Percentiles rank a stretch among this genome's conserved stretches.
Conservation (phyloP, 2,329 filamentous ascomycete species). For the Cercospora berteroae region DNA sequence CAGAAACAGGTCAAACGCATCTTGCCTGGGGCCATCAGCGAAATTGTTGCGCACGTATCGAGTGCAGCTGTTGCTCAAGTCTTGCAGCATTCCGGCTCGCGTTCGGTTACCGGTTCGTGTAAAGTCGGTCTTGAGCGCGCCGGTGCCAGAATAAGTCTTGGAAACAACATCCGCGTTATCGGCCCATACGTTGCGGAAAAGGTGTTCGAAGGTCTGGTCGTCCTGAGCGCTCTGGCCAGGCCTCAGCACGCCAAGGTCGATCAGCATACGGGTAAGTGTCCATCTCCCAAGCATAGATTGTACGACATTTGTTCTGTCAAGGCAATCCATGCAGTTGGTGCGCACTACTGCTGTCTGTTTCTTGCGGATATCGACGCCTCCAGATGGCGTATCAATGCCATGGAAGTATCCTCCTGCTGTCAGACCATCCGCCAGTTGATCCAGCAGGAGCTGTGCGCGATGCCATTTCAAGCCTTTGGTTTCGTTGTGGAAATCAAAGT, state of each 20-base stretch:
- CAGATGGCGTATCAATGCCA: constrained; percentile 79
- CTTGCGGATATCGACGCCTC: constrained; percentile 74
- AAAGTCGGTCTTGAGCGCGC: constrained; percentile 96
- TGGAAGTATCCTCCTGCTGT: constrained; percentile 86
- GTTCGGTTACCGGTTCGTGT: constrained; percentile 91
- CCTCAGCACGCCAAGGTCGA: constrained; percentile 75
- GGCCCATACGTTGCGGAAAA: constrained; percentile 97
- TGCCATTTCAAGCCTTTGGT: constrained; percentile 95
- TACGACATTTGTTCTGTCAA: constrained; percentile 96
- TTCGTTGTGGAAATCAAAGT: constrained; percentile 98
- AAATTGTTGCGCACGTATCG: constrained; percentile 95
- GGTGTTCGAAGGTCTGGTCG: constrained; percentile 76
- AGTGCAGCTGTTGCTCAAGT: constrained; percentile 82
- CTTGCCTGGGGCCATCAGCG: constrained; percentile 85
- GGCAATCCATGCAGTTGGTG: constrained; percentile 98
- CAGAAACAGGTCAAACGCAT: constrained; percentile 91
- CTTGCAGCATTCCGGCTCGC: constrained; percentile 77
- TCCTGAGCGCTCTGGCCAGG: constrained; percentile 76
- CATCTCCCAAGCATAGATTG: constrained; percentile 94
- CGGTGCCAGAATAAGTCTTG: constrained; percentile 88
- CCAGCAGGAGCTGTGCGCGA: constrained; percentile 80
- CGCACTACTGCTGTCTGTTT: constrained; percentile 87
- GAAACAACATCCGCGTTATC: constrained; percentile 97
- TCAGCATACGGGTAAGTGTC: constrained; percentile 83
- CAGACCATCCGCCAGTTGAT: constrained; percentile 74